These are phyloP conservation scores for Phytopythium cucurbitacearum DNA, from an alignment of 352 stramenopile species.

Conservation along the genomic window DNA sequence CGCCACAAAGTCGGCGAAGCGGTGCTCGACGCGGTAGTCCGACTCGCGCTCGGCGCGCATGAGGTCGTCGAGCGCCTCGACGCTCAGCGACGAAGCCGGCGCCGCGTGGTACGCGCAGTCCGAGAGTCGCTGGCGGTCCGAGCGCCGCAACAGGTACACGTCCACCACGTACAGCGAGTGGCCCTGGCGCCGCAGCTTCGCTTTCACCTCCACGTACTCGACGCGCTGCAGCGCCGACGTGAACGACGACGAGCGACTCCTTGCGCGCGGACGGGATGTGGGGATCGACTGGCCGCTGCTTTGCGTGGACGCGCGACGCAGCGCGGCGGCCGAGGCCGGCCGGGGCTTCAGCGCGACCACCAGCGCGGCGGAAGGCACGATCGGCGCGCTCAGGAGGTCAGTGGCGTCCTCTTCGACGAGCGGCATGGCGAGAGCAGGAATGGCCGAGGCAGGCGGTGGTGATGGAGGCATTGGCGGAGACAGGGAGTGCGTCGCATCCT, in stretches of 20 bases:
- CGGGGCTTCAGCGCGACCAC: constrained; percentile 12
- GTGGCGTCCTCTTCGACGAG: too few relatives aligned
- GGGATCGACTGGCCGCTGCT: background rate
- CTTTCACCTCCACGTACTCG: constrained; percentile 23
- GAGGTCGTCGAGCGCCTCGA: constrained; percentile 14
- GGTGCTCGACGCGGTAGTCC: constrained; percentile 26
- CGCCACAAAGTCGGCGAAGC: constrained; percentile 22
- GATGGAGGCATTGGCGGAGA: too few relatives aligned
- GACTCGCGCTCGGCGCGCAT: constrained; percentile 32
- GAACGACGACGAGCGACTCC: constrained; percentile 12
- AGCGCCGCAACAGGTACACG: constrained; percentile 26
- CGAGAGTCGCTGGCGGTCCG: constrained; percentile 19
- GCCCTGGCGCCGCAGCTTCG: constrained; percentile 20
- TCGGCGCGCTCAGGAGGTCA: background rate
- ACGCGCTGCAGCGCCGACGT: constrained; percentile 18
- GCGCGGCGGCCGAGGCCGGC: constrained; percentile 1
- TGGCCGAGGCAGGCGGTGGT: too few relatives aligned
- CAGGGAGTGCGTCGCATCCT: too few relatives aligned
- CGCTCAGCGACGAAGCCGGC: constrained; percentile 11
- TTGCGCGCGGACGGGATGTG: background rate
- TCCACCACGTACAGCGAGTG: constrained; percentile 21
- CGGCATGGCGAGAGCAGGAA: too few relatives aligned
- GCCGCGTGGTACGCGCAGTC: constrained; percentile 19
- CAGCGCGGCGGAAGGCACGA: constrained; percentile 16
- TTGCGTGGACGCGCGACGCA: constrained; percentile 1